These are phyloP conservation scores for Capsella bursapastoris DNA, from an alignment of 345 rosid species.

Conservation along the genomic window DNA sequence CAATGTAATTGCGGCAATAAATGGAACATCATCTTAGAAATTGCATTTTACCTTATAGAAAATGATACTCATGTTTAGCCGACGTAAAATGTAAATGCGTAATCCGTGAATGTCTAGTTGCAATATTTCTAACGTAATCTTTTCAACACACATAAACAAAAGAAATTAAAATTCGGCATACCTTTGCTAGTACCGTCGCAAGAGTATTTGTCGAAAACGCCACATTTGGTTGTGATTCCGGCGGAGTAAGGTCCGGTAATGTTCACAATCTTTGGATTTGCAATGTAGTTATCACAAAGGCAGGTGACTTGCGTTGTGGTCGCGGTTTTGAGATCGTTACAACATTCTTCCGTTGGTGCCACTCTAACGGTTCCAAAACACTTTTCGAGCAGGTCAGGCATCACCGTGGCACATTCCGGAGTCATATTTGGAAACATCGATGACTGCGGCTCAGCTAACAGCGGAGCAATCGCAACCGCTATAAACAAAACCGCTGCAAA, in stretches of 20 bases:
- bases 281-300: conserved; percentile 41
- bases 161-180: neutral
- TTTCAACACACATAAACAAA: too few relatives aligned
- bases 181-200: conserved; percentile 36
- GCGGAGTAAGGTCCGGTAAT: conserved; percentile 39
- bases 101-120: neutral
- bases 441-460: conserved; percentile 11
- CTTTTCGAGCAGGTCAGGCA: conserved; percentile 38
- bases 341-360: conserved; percentile 37
- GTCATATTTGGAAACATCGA: conserved; percentile 29
- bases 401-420: conserved; percentile 25
- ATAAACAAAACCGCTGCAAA: conserved; percentile 9
- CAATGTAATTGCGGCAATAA: neutral
- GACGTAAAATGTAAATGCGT: neutral
- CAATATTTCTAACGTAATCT: too few relatives aligned
- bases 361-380: conserved; percentile 40
- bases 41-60: neutral
- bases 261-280: conserved; percentile 22
- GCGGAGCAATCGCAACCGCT: conserved; percentile 27
- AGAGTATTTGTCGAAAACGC: conserved; percentile 36
- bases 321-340: conserved; percentile 40
- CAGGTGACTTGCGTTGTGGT: conserved; percentile 37
- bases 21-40: too few relatives aligned
- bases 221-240: conserved; percentile 38
- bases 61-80: neutral